These are phyloP conservation scores for Leccinum truebloodii DNA, from an alignment of 768 basidiomycete species.

Conservation along the genomic window DNA sequence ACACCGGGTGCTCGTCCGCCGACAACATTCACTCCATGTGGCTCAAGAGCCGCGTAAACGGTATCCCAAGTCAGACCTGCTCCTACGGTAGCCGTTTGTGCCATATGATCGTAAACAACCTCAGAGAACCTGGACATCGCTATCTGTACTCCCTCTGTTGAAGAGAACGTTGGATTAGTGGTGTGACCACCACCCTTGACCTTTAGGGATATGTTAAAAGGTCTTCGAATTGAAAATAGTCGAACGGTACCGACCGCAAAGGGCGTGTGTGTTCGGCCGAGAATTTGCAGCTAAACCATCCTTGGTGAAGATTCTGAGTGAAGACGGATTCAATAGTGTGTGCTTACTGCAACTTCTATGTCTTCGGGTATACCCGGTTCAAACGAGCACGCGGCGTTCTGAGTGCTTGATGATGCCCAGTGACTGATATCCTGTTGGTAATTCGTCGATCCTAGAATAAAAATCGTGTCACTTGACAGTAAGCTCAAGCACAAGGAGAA, in stretches of 20 bases:
- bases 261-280: slow-evolving; percentile 44
- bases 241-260: slow-evolving; percentile 23
- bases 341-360: slow-evolving; percentile 46
- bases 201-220: slow-evolving; percentile 27
- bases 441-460: no score
- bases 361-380: slow-evolving; percentile 58
- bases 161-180: slow-evolving; percentile 56
- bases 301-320: not conserved
- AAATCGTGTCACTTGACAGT: not conserved
- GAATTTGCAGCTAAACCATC: slow-evolving; percentile 11
- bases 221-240: not conserved
- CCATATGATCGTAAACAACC: slow-evolving; percentile 37
- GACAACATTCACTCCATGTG: slow-evolving; percentile 52
- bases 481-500: not conserved
- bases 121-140: slow-evolving; percentile 51
- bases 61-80: slow-evolving; percentile 62
- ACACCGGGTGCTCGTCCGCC: slow-evolving; percentile 57
- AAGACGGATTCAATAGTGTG: no score
- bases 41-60: slow-evolving; percentile 52
- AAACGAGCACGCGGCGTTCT: slow-evolving; percentile 52
- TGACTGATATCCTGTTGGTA: no score
- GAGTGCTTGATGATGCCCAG: slow-evolving; percentile 42
- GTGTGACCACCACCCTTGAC: slow-evolving; percentile 64
- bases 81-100: slow-evolving; percentile 43
- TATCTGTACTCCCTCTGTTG: slow-evolving; percentile 58